These are phyloP conservation scores for Escovopsis sp. DNA, from an alignment of 2,329 filamentous ascomycete species.

Conservation along the genomic window DNA sequence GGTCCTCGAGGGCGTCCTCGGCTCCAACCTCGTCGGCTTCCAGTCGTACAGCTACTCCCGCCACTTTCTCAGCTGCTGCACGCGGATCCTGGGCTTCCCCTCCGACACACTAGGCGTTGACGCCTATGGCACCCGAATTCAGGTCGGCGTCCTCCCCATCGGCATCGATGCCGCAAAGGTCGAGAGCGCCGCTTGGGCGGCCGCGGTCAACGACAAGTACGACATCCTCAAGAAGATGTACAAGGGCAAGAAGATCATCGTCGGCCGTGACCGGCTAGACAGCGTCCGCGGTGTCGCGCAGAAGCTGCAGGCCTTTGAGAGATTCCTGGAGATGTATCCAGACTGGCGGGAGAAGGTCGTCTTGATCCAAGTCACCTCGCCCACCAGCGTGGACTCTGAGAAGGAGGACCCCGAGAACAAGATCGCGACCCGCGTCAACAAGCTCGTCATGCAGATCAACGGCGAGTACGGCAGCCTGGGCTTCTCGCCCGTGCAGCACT, in stretches of 20 bases:
- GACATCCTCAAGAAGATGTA: constrained; percentile 62
- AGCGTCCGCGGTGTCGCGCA: constrained; percentile 88
- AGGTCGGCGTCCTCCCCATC: constrained; percentile 87
- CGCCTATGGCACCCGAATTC: constrained; percentile 75
- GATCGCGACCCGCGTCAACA: constrained; percentile 77
- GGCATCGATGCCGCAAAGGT: constrained; percentile 82
- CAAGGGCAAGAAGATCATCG: constrained; percentile 84
- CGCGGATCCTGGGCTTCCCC: constrained; percentile 77
- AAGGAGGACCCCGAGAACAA: constrained; percentile 65
- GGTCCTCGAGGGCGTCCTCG: constrained; percentile 75
- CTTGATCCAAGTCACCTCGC: constrained; percentile 87
- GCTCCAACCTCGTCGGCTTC: constrained; percentile 86
- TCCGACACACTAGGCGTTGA: constrained; percentile 76
- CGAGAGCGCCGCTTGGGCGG: constrained; percentile 57
- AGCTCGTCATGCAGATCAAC: constrained; percentile 83
- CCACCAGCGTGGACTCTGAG: constrained; percentile 65
- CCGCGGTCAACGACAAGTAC: constrained; percentile 57
- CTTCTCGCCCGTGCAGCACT: constrained; percentile 86
- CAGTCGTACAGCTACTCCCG: constrained; percentile 91
- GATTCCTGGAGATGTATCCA: constrained; percentile 79
- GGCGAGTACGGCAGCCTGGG: constrained; percentile 76
- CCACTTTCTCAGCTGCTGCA: constrained; percentile 90
- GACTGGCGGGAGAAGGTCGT: constrained; percentile 89
- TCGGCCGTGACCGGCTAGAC: constrained; percentile 86
- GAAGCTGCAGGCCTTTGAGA: constrained; percentile 87